A percentile compares a stretch with the other conserved stretches of the same genome.
Conservation (phyloP, 805 yeast genomes). For the Monosporozyma yasuniensis region DNA sequence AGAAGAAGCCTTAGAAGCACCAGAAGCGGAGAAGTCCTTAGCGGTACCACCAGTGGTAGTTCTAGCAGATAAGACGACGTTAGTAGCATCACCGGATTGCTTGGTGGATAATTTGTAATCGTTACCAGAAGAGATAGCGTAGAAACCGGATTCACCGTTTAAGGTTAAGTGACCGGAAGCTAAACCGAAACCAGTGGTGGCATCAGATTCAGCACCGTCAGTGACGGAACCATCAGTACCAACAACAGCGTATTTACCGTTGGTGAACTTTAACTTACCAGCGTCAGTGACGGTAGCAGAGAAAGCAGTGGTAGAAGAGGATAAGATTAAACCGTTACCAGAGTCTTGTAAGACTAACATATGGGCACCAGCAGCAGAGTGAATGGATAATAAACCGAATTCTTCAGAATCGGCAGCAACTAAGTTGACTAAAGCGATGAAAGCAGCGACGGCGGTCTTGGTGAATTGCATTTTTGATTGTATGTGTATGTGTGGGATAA, state of each 20-base stretch:
- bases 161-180: constrained; percentile 32
- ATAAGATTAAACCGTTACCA: constrained; percentile 15
- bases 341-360: constrained; percentile 3
- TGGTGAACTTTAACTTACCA: constrained; percentile 26
- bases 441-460: constrained; percentile 17
- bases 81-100: constrained; percentile 17
- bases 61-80: constrained; percentile 15
- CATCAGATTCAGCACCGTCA: constrained; percentile 19
- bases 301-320: constrained; percentile 10
- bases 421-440: constrained; percentile 21
- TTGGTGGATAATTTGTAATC: constrained; percentile 21
- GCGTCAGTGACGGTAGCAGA: constrained; percentile 26
- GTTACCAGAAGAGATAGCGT: constrained; percentile 31
- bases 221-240: constrained; percentile 16
- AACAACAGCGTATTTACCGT: constrained; percentile 27
- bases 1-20: constrained; percentile 11
- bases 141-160: constrained; percentile 30
- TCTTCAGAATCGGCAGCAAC: constrained; percentile 31
- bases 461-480: constrained; percentile 6
- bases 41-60: constrained; percentile 4
- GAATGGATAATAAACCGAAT: constrained; percentile 29
- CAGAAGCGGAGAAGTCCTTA: constrained; percentile 11
- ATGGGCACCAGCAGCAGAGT: constrained; percentile 27
- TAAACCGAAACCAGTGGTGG: constrained; percentile 34
- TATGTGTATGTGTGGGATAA: too few species aligned